Base-by-base conservation (phyloP, 2,329 filamentous ascomycete species). In the Lithohypha guttulata region DNA sequence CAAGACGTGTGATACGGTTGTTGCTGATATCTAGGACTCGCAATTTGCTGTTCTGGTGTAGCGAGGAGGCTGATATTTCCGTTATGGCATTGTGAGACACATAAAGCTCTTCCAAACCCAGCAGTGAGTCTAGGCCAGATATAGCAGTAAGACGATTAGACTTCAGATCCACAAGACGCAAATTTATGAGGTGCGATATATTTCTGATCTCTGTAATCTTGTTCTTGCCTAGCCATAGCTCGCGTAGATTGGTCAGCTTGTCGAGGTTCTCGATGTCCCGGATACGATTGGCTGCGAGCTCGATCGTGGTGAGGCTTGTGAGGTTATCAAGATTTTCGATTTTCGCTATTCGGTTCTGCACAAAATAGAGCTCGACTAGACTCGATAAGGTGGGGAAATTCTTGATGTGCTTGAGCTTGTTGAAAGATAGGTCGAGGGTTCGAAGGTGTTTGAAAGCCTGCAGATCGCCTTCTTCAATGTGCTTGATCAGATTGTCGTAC, bases 331-430 rank as follows among this genome's bases (percentile, higher is more conserved):
- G 66, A 10, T 80, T 81, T 55, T 96, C 89, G 53, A 98, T 95
- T 40, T 70, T 78, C 49, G 73, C 73, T 56, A 98, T 93, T 60
- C 91, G 91, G 64, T 98, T 96, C 56, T 93, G 84, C 34, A 96
- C 85, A 52, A 98, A 83, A 59, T 82, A 98, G 2, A 98, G 59
- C 51, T 96, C 85, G 46, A 72, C 81, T 42, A 96, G 71, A 39
- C 85, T 72, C 15, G 66, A 79, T 43, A 98, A 66, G 53, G 89
- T 81, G 42, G 73, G 72, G 49, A 96, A 66, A 53, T 89, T 78
- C 62, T 93, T 94, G 66, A 98, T 93, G 62, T 95, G 87, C 60
- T 94, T 95, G 66, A 98, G 89, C 68, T 96, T 96, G 69, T 98
- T 98, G 74, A 95, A 98, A 60, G 84, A 93, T 36, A 98, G 70